phyloP scores from a whole-genome alignment of 345 rosid genomes.

The Schrenkiella parvula region DNA sequence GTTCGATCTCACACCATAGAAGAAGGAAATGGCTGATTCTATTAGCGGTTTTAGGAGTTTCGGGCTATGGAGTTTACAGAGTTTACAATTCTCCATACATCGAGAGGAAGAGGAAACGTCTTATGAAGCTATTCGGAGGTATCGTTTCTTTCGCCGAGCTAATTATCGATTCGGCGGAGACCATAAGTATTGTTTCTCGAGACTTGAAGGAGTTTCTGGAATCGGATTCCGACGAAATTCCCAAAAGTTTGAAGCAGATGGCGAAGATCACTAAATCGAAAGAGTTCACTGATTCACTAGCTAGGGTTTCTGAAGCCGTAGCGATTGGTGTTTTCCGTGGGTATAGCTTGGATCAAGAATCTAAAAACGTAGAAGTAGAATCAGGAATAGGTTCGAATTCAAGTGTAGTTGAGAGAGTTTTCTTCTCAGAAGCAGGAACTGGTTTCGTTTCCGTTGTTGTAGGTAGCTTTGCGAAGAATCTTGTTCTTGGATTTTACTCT shows the following conservation, averaged over 20 bases:
- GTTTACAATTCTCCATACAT: constrained; percentile 59
- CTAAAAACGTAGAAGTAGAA: constrained; percentile 8
- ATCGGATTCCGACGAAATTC: constrained; percentile 73
- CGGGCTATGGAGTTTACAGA: constrained; percentile 70
- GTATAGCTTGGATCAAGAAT: constrained; percentile 23
- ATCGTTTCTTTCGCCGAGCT: constrained; percentile 58
- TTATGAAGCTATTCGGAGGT: constrained; percentile 46
- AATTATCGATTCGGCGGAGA: constrained; percentile 64
- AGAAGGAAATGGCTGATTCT: constrained; percentile 59
- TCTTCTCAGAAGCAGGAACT: constrained; percentile 62
- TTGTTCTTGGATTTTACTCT: constrained; percentile 72
- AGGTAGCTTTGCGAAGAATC: constrained; percentile 86
- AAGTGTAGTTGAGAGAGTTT: constrained; percentile 48
- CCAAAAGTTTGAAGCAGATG: constrained; percentile 76
- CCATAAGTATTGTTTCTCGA: constrained; percentile 50
- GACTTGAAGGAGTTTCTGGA: constrained; percentile 64
- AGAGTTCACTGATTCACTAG: constrained; percentile 60
- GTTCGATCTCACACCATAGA: constrained; percentile 38
- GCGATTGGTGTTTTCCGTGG: constrained; percentile 63
- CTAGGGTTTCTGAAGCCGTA: constrained; percentile 56
- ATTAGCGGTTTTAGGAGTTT: constrained; percentile 47
- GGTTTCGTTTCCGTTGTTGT: constrained; percentile 85
- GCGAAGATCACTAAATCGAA: constrained; percentile 65
- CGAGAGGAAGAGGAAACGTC: constrained; percentile 53
- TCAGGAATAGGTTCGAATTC: constrained; percentile 20